Conservation (phyloP, 2,329 filamentous ascomycete species). For the Cordyceps sp. region DNA sequence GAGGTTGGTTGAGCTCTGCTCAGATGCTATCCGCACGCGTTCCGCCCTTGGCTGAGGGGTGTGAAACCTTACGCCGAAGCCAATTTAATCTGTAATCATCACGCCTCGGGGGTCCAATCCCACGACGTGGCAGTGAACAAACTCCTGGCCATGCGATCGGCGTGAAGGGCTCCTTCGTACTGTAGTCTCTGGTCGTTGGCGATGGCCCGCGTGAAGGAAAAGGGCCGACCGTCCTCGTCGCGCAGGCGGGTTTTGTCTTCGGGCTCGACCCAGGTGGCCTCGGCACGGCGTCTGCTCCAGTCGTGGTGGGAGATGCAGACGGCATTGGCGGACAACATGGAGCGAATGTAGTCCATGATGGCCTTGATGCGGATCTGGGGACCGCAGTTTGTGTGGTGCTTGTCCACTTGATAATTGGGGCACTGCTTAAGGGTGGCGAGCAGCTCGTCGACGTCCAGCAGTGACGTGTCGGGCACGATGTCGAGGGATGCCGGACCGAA, state of each 20-base stretch:
- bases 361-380: constrained; percentile 48
- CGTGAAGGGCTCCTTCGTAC: constrained; percentile 29
- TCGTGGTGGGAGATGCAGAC: constrained; percentile 24
- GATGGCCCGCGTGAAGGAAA: constrained; percentile 33
- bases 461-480: constrained; percentile 28
- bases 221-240: constrained; percentile 10
- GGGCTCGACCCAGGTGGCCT: constrained; percentile 22
- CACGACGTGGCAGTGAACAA: constrained; percentile 40
- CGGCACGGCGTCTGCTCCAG: constrained; percentile 26
- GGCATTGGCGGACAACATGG: constrained; percentile 31
- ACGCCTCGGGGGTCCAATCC: constrained; percentile 40
- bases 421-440: constrained; percentile 46
- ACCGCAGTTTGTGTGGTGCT: constrained; percentile 58
- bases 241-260: constrained; percentile 3
- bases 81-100: constrained; percentile 3
- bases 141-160: constrained; percentile 30
- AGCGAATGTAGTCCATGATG: constrained; percentile 45
- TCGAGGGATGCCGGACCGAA: constrained; percentile 32
- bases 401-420: constrained; percentile 58
- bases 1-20: no score
- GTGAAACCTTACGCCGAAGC: no score
- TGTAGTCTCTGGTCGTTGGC: constrained; percentile 32
- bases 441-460: constrained; percentile 44
- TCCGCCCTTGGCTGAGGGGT: no score
- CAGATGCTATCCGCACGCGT: no score